phyloP scores from a whole-genome alignment of 768 basidiomycete species.

The Pisolithus orientalis region DNA sequence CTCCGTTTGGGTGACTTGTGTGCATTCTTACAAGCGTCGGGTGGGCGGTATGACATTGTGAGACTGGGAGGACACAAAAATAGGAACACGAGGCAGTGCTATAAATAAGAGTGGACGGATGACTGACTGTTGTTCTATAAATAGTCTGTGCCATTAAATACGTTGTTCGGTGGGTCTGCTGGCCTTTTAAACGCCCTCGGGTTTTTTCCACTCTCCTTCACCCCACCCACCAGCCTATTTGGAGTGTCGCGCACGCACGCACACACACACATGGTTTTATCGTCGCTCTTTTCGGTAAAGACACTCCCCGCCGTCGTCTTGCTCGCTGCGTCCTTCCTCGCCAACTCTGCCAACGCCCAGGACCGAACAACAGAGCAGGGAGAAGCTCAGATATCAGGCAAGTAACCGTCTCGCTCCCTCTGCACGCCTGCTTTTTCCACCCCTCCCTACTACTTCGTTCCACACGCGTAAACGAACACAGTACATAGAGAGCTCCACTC shows the following conservation, averaged over 20 bases:
- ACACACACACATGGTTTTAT: conserved; percentile 10
- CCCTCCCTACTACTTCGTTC: not conserved
- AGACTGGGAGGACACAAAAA: too few species aligned
- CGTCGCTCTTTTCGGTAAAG: conserved; percentile 13
- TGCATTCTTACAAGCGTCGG: too few species aligned
- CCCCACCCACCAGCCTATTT: not conserved
- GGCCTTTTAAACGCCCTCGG: not conserved
- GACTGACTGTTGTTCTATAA: not conserved
- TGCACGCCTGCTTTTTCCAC: not conserved
- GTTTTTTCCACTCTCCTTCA: not conserved
- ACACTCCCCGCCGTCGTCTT: conserved; percentile 2
- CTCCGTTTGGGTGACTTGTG: too few species aligned
- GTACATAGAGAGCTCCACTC: too few species aligned
- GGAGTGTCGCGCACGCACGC: too few species aligned
- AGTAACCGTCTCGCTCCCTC: conserved; percentile 1
- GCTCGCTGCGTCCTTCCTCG: conserved; percentile 3
- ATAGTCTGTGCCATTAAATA: not conserved
- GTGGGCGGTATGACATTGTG: too few species aligned
- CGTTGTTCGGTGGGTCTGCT: not conserved
- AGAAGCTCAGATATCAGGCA: conserved; percentile 34
- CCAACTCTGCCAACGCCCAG: conserved; percentile 9
- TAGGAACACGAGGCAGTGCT: not conserved
- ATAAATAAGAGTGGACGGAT: not conserved
- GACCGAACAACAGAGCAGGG: conserved; percentile 30
- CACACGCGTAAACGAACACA: too few species aligned